Base-by-base conservation (phyloP, 306 rosid species). In the Cucurbita moschata region DNA sequence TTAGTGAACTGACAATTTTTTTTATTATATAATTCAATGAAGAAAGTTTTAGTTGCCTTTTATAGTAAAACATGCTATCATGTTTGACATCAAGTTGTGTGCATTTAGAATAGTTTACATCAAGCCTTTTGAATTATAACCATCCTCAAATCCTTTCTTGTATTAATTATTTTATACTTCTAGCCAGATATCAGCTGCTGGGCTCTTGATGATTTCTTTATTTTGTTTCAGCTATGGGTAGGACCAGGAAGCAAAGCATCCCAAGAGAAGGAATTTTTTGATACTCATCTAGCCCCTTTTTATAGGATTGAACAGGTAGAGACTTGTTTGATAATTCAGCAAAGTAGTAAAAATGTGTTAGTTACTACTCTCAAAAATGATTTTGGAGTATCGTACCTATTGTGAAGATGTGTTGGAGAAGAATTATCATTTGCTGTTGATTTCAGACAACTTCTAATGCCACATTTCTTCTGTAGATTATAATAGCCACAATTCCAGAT, bases 181-280 rank as follows among this genome's bases (percentile, higher is more conserved):
- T 50, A 69, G 18, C 14, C 44, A 15, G 10, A 69, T 69, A 26
- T 49, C 57, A 70, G 13, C 16, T 70, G 30, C 57, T 52, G 16
- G 30, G 8, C 37, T 43, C 51, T 59, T 46, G 57, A 54, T 59
- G 54, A 55, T 42, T 55, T 72, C 65, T 56, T 19, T 39, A 38
- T 53, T 21, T 59, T 79, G 71, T 88, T 79, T 81, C 92, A 89
- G 99, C 92, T 94, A 62, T 94, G 99, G 99, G 97, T 94, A 71
- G 97, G 99, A 74, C 97, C 95, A 71, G 99, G 97, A 82, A 94
- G 99, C 85, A 89, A 82, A 82, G 97, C 99, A 63, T 96, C 97
- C 8, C 88, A 80, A 75, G 97, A 94, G 90, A 94, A 88, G 78
- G 87, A 80, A 55, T 94, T 88, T 86, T 91, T 94, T 81, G 97